A percentile compares a stretch with the other conserved stretches of the same genome.
Conservation (phyloP, 306 rosid species). For the Rosa chinensis region DNA sequence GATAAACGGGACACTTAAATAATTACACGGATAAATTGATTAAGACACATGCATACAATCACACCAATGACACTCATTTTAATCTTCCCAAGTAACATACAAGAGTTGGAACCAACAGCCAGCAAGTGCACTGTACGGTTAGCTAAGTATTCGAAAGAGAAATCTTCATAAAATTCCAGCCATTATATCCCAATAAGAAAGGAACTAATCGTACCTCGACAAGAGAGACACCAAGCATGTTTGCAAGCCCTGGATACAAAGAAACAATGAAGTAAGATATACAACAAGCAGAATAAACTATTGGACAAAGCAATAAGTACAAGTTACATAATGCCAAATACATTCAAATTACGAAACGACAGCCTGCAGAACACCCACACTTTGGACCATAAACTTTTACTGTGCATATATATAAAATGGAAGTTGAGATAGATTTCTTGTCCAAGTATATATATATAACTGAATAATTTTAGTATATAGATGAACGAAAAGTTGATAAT, state of each 20-base stretch:
- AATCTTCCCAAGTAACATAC: background rate
- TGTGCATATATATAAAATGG: background rate
- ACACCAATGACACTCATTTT: background rate
- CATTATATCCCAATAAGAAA: slow-evolving; percentile 19
- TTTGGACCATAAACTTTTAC: background rate
- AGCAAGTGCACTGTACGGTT: background rate
- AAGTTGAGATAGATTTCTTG: background rate
- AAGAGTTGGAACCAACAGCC: background rate
- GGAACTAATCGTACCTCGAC: slow-evolving; percentile 52
- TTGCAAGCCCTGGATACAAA: slow-evolving; percentile 81
- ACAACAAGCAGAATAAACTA: slow-evolving; percentile 11
- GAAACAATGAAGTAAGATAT: slow-evolving; percentile 34
- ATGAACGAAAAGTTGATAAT: background rate
- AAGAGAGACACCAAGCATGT: slow-evolving; percentile 86
- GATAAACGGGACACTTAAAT: background rate
- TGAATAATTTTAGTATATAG: slow-evolving; percentile 1
- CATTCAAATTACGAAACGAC: slow-evolving; percentile 23
- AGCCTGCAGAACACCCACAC: background rate
- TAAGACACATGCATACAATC: background rate
- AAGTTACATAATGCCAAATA: background rate
- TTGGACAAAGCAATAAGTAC: slow-evolving; percentile 18
- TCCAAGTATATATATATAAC: slow-evolving; percentile 14
- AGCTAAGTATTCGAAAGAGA: background rate
- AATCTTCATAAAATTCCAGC: slow-evolving; percentile 12
- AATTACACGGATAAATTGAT: background rate